Base-by-base conservation (phyloP, 495 filamentous ascomycete species). In the Neurospora sp. region DNA sequence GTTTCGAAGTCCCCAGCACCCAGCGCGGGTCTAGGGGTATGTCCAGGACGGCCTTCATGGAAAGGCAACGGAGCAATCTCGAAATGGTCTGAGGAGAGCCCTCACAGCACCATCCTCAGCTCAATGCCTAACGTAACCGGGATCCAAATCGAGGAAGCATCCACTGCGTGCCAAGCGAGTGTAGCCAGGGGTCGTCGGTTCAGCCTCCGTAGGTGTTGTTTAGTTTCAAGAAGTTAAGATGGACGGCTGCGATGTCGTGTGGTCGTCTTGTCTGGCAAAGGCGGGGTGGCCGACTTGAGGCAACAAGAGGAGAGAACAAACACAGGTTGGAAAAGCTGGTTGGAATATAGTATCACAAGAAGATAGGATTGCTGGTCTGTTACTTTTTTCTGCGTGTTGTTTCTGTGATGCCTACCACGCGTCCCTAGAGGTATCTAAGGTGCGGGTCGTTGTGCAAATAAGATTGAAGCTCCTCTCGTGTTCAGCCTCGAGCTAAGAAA, bases 11-110 rank as follows among this genome's bases (percentile, higher is more conserved):
- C 44, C 77, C 78, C 70, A 78, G 74, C 72, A 71, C 79, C 80
- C 80, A 77, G 76, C 76, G 74, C 77, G 78, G 79, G 77, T 77
- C 77, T 71, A 74, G 74, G 79, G 38, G 70, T 70, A 40, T 37
- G 71, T 16, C 62, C 70, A 62, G 44, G 70, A 12, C 27, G 18
- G 27, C 39, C 75, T 44, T 81, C 79, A 81, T 81, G 72, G 76
- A 78, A 78, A 37, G 49, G 38, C 73, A 46, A 66, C 49, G 3
- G 3, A 35, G 54, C 54, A 66, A 66, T 66, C 54, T 66, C 27
- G 27, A 66, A 35, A 66, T 66, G 54, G 54, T 66, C 54, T 35
- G 54, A 66, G 54, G 54, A 37, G 54, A 66, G 54, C 54, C 27
- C 27, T 66, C 54, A 66, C 27, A 66, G 54, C 54, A 35, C 14